These are phyloP conservation scores for Escovopsis sp. DNA, from an alignment of 2,329 filamentous ascomycete genomes.

Conservation along the genomic window DNA sequence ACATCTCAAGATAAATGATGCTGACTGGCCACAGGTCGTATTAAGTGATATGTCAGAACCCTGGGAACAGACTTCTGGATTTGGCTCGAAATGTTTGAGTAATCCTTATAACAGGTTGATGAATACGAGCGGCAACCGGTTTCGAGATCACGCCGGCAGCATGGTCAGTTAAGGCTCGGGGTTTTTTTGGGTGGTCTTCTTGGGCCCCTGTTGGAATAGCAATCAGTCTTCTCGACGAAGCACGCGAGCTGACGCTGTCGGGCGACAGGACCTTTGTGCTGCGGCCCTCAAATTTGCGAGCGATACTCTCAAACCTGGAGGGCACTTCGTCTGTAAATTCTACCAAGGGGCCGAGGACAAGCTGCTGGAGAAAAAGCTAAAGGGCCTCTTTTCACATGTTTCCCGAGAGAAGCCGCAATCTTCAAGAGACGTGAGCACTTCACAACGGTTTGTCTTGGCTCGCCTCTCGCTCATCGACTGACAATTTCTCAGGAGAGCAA, in stretches of 20 bases:
- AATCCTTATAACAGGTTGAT: constrained; percentile 96
- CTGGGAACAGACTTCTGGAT: constrained; percentile 69
- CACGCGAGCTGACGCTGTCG: neutral
- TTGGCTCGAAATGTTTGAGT: constrained; percentile 80
- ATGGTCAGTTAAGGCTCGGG: constrained; percentile 72
- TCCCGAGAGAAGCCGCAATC: constrained; percentile 81
- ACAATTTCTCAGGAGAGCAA: constrained; percentile 29
- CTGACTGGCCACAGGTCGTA: constrained; percentile 44
- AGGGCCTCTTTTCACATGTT: constrained; percentile 63
- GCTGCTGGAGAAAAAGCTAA: constrained; percentile 57
- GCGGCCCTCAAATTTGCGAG: constrained; percentile 75
- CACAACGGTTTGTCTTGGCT: neutral
- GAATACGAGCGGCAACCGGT: constrained; percentile 84
- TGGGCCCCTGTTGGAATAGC: too few relatives aligned
- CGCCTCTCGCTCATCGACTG: neutral
- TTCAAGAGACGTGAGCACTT: constrained; percentile 57
- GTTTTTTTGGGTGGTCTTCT: too few relatives aligned
- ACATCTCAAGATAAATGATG: neutral
- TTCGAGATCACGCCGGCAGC: constrained; percentile 80
- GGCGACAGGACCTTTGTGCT: constrained; percentile 63
- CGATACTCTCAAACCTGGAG: constrained; percentile 66
- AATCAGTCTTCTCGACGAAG: neutral
- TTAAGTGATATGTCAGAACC: constrained; percentile 98
- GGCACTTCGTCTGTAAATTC: constrained; percentile 94
- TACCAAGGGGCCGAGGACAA: constrained; percentile 87